Percentiles rank a stretch among this genome's conserved stretches.
These are phyloP conservation scores for Pichia eremophila DNA, from an alignment of 805 yeast species.

Conservation along the genomic window DNA sequence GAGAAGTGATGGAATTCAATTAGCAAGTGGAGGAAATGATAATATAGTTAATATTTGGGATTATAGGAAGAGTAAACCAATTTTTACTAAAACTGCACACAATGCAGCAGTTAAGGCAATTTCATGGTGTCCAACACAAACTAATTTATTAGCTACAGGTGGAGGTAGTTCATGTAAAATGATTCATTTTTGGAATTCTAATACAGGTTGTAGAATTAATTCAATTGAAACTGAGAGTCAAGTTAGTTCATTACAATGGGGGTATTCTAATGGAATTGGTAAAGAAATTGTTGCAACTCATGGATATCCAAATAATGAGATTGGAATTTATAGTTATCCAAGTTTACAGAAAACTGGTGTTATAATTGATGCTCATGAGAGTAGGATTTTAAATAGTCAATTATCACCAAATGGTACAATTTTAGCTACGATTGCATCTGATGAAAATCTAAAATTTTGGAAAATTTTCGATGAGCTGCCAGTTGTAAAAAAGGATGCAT, in stretches of 20 bases:
- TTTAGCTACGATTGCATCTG: conserved; percentile 91
- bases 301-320: conserved; percentile 82
- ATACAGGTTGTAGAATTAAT: conserved; percentile 79
- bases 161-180: conserved; percentile 89
- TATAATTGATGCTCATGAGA: conserved; percentile 78
- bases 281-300: conserved; percentile 87
- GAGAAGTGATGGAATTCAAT: conserved; percentile 71
- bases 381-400: conserved; percentile 74
- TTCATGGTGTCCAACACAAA: conserved; percentile 88
- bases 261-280: conserved; percentile 61
- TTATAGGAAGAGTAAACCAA: conserved; percentile 58
- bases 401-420: conserved; percentile 86
- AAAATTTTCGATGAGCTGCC: conserved; percentile 57
- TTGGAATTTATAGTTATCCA: conserved; percentile 79
- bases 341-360: conserved; percentile 82
- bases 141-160: conserved; percentile 82
- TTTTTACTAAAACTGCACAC: conserved; percentile 69
- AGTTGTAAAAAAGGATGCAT: conserved; percentile 15
- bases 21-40: conserved; percentile 93
- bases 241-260: conserved; percentile 92
- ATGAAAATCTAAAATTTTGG: conserved; percentile 94
- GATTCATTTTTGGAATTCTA: conserved; percentile 92
- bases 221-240: conserved; percentile 89
- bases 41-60: conserved; percentile 93
- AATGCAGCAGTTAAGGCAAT: conserved; percentile 93